Conservation (phyloP, 2,329 filamentous ascomycete species). For the Verticillium klebahnii region DNA sequence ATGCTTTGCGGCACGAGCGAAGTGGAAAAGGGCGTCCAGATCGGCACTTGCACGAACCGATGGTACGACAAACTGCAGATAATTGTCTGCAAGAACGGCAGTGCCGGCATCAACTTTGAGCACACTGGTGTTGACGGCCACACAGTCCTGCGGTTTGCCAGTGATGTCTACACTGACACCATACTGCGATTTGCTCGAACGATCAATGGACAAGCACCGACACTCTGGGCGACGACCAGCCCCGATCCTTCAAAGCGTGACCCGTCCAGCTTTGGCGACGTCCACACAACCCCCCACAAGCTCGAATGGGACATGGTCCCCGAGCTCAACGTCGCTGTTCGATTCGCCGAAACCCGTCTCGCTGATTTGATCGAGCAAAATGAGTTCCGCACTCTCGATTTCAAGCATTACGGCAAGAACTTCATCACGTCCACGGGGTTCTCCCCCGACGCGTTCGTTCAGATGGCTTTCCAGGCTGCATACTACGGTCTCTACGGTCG, state of each 20-base stretch:
- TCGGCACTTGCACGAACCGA: constrained; percentile 94
- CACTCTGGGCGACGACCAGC: constrained; percentile 83
- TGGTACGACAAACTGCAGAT: constrained; percentile 99
- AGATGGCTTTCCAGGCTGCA: constrained; percentile 98
- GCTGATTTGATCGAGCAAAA: constrained; percentile 95
- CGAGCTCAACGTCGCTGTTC: constrained; percentile 82
- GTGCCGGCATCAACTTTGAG: constrained; percentile 98
- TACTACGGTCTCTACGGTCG: constrained; percentile 96
- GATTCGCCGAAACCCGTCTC: constrained; percentile 91
- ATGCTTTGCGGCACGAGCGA: constrained; percentile 97
- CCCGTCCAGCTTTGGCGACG: constrained; percentile 85
- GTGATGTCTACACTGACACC: constrained; percentile 94
- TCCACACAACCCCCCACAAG: constrained; percentile 90
- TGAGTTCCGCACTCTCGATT: constrained; percentile 90
- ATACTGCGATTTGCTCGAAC: constrained; percentile 92
- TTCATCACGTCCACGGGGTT: constrained; percentile 97
- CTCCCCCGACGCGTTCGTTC: constrained; percentile 94
- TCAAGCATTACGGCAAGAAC: constrained; percentile 86
- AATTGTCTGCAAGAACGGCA: constrained; percentile 98
- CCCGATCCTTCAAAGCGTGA: constrained; percentile 92
- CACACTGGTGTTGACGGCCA: constrained; percentile 97
- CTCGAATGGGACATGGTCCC: constrained; percentile 97
- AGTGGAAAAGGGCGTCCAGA: constrained; percentile 88
- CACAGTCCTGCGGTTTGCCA: constrained; percentile 92
- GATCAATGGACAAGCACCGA: constrained; percentile 91